These are phyloP conservation scores for Lasiosphaeria hispida DNA, from an alignment of 495 filamentous ascomycete species.

Conservation along the genomic window DNA sequence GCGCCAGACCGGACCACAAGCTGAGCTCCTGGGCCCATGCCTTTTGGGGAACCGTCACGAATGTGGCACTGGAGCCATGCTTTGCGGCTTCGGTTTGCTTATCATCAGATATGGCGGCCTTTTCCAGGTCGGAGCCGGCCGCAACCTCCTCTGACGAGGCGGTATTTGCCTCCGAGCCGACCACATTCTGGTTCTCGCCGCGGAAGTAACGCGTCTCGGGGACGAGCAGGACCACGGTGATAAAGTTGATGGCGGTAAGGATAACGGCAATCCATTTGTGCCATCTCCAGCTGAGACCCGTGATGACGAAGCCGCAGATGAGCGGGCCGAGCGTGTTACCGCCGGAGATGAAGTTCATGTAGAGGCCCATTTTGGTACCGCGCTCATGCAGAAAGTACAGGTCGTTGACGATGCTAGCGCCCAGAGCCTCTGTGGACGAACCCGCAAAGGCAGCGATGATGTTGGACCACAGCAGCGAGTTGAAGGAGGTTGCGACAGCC, in stretches of 20 bases:
- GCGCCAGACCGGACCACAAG: constrained; percentile 26
- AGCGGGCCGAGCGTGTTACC: constrained; percentile 41
- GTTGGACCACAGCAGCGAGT: constrained; percentile 33
- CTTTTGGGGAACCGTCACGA: constrained; percentile 22
- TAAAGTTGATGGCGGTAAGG: constrained; percentile 30
- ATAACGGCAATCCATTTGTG: constrained; percentile 38
- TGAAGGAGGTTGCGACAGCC: constrained; percentile 27
- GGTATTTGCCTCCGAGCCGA: neutral
- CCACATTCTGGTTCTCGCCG: constrained; percentile 19
- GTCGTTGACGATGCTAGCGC: constrained; percentile 41
- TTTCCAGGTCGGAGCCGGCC: constrained; percentile 3
- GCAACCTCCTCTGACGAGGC: constrained; percentile 3
- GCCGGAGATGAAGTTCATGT: constrained; percentile 39
- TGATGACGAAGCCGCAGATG: constrained; percentile 40
- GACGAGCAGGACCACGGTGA: constrained; percentile 36
- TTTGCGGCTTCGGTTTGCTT: neutral
- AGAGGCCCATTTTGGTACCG: constrained; percentile 41
- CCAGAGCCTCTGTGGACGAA: constrained; percentile 36
- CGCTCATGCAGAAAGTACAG: constrained; percentile 45
- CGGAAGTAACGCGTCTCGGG: constrained; percentile 42
- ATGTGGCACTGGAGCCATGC: neutral
- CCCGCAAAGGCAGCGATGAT: constrained; percentile 40
- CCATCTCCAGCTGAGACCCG: constrained; percentile 40
- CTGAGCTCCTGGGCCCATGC: constrained; percentile 27
- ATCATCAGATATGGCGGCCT: neutral